Percentiles rank a stretch among this genome's conserved stretches.
Conservation (phyloP, 441 rosid species). For the Bocquillonia castaneifolia region DNA sequence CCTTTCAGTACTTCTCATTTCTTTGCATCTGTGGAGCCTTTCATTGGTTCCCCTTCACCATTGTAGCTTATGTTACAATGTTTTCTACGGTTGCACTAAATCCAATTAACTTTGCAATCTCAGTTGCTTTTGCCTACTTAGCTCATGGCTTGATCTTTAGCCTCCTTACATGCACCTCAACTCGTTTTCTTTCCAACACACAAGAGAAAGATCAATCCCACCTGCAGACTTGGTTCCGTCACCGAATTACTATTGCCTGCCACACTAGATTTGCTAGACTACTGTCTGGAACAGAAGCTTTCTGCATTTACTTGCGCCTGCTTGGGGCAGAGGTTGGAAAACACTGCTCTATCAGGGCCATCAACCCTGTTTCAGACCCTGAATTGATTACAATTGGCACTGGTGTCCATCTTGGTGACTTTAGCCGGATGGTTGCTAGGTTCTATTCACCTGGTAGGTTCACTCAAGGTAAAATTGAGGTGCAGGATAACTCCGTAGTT, state of each 20-base stretch:
- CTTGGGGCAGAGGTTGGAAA: slow-evolving; percentile 54
- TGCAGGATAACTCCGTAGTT: slow-evolving; percentile 55
- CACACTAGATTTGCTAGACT: slow-evolving; percentile 63
- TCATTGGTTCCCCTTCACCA: slow-evolving; percentile 57
- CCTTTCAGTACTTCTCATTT: slow-evolving; percentile 43
- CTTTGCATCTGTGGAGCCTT: slow-evolving; percentile 58
- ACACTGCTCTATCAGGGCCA: slow-evolving; percentile 63
- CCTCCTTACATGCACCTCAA: slow-evolving; percentile 39
- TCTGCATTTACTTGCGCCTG: slow-evolving; percentile 51
- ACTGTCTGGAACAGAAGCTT: slow-evolving; percentile 65
- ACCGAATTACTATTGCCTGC: slow-evolving; percentile 50
- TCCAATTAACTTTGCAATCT: slow-evolving; percentile 37
- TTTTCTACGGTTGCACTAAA: slow-evolving; percentile 26
- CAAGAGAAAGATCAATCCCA: slow-evolving; percentile 32
- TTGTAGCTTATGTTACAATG: slow-evolving; percentile 44
- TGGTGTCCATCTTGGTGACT: slow-evolving; percentile 74
- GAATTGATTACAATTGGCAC: slow-evolving; percentile 39
- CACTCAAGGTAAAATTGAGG: slow-evolving; percentile 33
- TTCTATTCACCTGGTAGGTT: slow-evolving; percentile 44
- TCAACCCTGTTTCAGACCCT: slow-evolving; percentile 59
- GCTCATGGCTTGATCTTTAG: slow-evolving; percentile 54
- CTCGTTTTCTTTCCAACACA: slow-evolving; percentile 32
- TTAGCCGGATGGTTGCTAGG: slow-evolving; percentile 48
- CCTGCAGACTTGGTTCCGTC: slow-evolving; percentile 45
- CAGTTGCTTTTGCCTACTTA: slow-evolving; percentile 39